Base-by-base conservation (phyloP, 495 filamentous ascomycete species). In the Talaromyces borbonicus region DNA sequence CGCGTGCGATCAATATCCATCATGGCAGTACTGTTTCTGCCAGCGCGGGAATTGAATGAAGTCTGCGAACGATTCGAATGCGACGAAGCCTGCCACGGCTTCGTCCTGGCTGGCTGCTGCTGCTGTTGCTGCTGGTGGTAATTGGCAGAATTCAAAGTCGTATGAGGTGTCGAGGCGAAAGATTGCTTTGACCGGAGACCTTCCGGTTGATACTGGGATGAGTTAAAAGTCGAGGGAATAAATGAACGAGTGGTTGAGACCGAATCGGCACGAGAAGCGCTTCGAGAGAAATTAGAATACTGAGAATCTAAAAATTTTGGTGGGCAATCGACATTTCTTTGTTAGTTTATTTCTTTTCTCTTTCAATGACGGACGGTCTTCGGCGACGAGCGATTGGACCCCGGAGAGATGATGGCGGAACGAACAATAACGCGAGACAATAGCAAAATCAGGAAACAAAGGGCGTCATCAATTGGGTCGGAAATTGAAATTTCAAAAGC, bases 1-100 rank as follows among this genome's bases (percentile, higher is more conserved):
- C 87, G 80, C 49, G 77, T 80, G 52, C 88, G 77, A 55, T 96
- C 89, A 18, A 86, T 69, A 56, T 85, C 81, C 59, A 86, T 71
- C 58, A 81, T 77, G 57, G 80, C 86, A 51, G 87, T 80, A 71
- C 80, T 87, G 54, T 70, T 67, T 54, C 68, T 68, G 38, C 62
- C 68, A 11, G 74, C 67, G 52, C 69, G 63, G 50, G 68, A 68
- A 51, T 69, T 66, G 46, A 69, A 72, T 0, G 71, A 74, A 14
- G 58, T 60, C 39, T 64, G 62, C 9, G 66, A 65, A 15, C 55
- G 59, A 44, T 67, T 67, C 43, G 55, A 55, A 31, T 59, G 57
- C 14, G 48, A 38, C 41, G 46, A 42, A 31, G 24, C 30, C 35
- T 18, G 16, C 37, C 37, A 49, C 23, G 36, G 41, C 27, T 25